Percentiles rank a stretch among this genome's conserved stretches.
These are phyloP conservation scores for Beauveria caledonica DNA, from an alignment of 2,329 filamentous ascomycete genomes.

Conservation along the genomic window DNA sequence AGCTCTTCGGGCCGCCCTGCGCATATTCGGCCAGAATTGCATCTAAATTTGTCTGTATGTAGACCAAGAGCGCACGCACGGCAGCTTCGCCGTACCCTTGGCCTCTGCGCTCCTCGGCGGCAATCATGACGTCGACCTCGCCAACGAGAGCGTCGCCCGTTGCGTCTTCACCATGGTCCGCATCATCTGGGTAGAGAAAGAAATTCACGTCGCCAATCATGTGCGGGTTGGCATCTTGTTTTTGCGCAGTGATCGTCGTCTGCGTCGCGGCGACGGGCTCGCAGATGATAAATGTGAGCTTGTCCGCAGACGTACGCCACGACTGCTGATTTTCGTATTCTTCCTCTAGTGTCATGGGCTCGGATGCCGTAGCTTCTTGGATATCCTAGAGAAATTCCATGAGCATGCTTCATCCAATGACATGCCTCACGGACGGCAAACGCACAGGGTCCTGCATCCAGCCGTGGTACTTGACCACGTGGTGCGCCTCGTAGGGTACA, in stretches of 20 bases:
- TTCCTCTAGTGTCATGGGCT: constrained; percentile 68
- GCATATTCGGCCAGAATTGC: constrained; percentile 44
- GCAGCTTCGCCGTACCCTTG: constrained; percentile 58
- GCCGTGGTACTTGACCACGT: constrained; percentile 74
- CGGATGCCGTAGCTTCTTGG: constrained; percentile 78
- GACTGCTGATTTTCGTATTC: constrained; percentile 87
- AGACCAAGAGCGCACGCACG: constrained; percentile 60
- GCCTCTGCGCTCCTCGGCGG: constrained; percentile 46
- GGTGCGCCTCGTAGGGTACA: constrained; percentile 74
- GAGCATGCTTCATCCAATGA: background rate
- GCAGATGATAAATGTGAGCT: constrained; percentile 87
- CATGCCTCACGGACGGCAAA: constrained; percentile 9
- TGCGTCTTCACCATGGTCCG: constrained; percentile 34
- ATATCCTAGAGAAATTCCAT: constrained; percentile 46
- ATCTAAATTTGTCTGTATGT: constrained; percentile 47
- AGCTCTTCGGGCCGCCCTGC: constrained; percentile 1
- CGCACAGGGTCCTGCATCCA: constrained; percentile 82
- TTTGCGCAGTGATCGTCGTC: constrained; percentile 23
- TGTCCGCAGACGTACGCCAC: constrained; percentile 76
- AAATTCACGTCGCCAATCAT: constrained; percentile 76
- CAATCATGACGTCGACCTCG: constrained; percentile 85
- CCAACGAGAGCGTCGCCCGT: constrained; percentile 38
- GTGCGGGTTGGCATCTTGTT: constrained; percentile 42
- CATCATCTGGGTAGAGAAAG: constrained; percentile 59
- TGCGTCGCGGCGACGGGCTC: constrained; percentile 22